These are phyloP conservation scores for Acmispon strigosus DNA, from an alignment of 306 rosid genomes.

Conservation along the genomic window DNA sequence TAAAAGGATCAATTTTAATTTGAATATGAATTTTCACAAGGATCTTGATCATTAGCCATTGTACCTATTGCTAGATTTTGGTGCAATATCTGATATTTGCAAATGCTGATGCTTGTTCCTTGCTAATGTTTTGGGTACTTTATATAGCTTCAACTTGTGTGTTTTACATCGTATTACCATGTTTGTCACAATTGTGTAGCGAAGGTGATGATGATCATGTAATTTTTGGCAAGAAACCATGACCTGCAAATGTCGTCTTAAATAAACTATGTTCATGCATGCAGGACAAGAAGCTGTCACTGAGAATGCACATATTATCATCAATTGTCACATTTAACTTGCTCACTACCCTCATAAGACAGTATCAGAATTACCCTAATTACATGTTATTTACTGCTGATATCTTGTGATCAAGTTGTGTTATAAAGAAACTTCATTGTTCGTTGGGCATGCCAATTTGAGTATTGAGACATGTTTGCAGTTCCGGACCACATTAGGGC, in stretches of 20 bases:
- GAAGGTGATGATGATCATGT: slow-evolving; percentile 2
- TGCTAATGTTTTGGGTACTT: background rate
- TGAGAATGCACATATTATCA: slow-evolving; percentile 59
- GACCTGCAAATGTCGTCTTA: slow-evolving; percentile 7
- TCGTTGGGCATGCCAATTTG: no score
- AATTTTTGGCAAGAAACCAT: background rate
- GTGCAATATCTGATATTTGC: no score
- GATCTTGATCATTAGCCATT: slow-evolving; percentile 1
- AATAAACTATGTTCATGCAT: slow-evolving; percentile 15
- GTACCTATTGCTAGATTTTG: no score
- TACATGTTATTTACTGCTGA: slow-evolving; percentile 13
- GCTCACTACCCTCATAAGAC: slow-evolving; percentile 65
- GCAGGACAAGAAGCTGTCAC: slow-evolving; percentile 69
- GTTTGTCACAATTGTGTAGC: background rate
- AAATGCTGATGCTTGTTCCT: no score
- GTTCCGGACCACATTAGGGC: no score
- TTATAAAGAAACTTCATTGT: no score
- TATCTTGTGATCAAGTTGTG: slow-evolving; percentile 1
- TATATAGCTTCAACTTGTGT: background rate
- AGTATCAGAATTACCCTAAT: slow-evolving; percentile 45
- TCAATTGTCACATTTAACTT: slow-evolving; percentile 53
- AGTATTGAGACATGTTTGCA: no score
- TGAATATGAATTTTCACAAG: background rate
- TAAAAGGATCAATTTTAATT: background rate
- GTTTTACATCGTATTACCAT: background rate